Percentiles rank a stretch among this genome's conserved stretches.
Conservation (phyloP, 768 basidiomycete species). For the Pulveroboletus sp. region DNA sequence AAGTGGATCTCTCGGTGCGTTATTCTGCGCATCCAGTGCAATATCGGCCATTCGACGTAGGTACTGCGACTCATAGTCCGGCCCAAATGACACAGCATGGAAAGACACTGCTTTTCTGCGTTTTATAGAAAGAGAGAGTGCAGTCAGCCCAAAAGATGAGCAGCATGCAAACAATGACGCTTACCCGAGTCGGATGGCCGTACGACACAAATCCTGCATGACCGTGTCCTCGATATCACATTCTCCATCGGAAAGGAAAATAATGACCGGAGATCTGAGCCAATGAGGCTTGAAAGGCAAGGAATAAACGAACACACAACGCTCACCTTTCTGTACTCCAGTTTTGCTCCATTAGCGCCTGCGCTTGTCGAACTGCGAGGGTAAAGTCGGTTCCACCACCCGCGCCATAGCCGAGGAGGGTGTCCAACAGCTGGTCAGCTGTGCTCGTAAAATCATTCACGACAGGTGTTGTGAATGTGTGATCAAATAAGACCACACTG, state of each 20-base stretch:
- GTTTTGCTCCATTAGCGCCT: constrained; percentile 36
- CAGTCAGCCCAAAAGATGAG: not conserved
- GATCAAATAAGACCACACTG: constrained; percentile 47
- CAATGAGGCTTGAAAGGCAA: not conserved
- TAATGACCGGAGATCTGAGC: constrained; percentile 27
- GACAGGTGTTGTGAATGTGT: constrained; percentile 19
- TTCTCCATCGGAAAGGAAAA: constrained; percentile 48
- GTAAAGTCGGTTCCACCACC: constrained; percentile 41
- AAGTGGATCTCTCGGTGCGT: constrained; percentile 38
- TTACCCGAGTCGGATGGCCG: constrained; percentile 44
- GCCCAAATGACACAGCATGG: constrained; percentile 56
- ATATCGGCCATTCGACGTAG: constrained; percentile 50
- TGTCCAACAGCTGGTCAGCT: constrained; percentile 40
- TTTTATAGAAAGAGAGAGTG: not conserved
- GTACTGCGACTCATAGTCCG: constrained; percentile 13
- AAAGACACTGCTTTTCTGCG: constrained; percentile 51
- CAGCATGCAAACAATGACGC: fast-evolving
- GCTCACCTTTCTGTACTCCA: constrained; percentile 50
- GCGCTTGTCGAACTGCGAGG: constrained; percentile 35
- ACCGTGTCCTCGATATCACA: constrained; percentile 34
- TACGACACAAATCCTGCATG: constrained; percentile 38
- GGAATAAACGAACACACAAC: not conserved
- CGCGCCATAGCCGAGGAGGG: constrained; percentile 31
- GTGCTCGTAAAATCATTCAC: constrained; percentile 44
- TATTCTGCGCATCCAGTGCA: constrained; percentile 44